Evolutionary conservation across 2,329 filamentous ascomycete species (phyloP), one percentile per base, ranked within the genome.

Genomic region (Arthrobotrys iridis): DNA sequence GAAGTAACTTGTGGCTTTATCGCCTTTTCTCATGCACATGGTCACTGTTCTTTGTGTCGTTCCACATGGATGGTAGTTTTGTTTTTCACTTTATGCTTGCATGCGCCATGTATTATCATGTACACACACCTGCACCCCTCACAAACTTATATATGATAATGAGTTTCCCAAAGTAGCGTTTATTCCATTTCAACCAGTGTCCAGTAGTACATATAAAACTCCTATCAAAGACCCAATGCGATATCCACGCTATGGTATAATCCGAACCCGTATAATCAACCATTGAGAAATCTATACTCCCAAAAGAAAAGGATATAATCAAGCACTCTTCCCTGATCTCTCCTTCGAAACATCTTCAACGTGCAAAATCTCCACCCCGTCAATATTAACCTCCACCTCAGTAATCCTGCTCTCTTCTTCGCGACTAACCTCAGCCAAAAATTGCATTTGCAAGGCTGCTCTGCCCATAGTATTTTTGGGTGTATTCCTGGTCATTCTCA

Each of bases 401-500:
- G 18, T 45, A 22, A 7, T 24, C 7, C 18, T 15, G 4, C 18
- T 45, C 15, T n/a, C 7, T 10, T 63, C 13, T 30, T 52, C 35
- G 30, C 15, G 15, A 33, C 13, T 62, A n/a, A 3, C 13, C 24
- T 59, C 35, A 13, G 40, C 22, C 3, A 5, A n/a, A 6, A 11
- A 18, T 18, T 52, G 26, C 18, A 4, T 13, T 10, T 55, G 43
- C 22, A 74, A 41, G 8, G 62, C 37, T 7, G 55, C 24, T 33
- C 70, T 55, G 1, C 43, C 52, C 5, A 43, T n/a, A 11, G 70
- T 67, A 50, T 52, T 74, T 46, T 74, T 67, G 1, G 70, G 70
- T 28, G 62, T 74, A 60, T 74, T 74, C 43, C 70, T 67, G n/a
- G 33, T 50, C 70, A 67, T 67, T 22, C 70, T 60, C 40, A 48